Base-by-base conservation (phyloP, 2,329 filamentous ascomycete genomes). In the Xylariaceae sp. region DNA sequence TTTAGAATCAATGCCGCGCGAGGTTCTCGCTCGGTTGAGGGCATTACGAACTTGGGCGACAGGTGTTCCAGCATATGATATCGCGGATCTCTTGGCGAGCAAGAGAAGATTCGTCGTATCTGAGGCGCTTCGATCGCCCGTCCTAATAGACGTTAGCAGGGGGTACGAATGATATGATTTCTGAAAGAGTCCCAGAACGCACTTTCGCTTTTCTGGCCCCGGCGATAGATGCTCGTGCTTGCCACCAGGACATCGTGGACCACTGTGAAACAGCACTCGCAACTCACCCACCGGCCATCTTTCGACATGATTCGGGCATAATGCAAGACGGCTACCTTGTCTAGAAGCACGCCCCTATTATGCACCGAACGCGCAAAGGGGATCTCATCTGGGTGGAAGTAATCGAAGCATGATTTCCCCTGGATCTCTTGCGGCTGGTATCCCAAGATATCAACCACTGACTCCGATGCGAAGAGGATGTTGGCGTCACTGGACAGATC, bases 41-140 rank as follows among this genome's bases (percentile, higher is more conserved):
- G 77, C 72, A 82, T 80, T 65, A 79, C 79, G 76, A 95, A 95
- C 72, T 93, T 94, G 69, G 86, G 82, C 9, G 91, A 95, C 13
- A 95, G 78, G 65, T 92, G 89, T 58, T 90, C 88, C 70, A 95
- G 77, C 90, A 95, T 95, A 74, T 94, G 89, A 73, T 95, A 95
- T 64, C 90, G 86, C 15, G 90, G 90, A 69, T 96, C 91, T 68
- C 86, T 81, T 11, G 89, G 88, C 6, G 90, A 93, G 30, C 88
- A 90, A 2, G 89, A 87, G 73, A 95, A 95, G 34, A 93, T 79
- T 53, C 88, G 86, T 57, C 90, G 85, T 58, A 95, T 87, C 61
- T 90, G 82, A 1, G 90, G 90, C 45, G 90, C 90, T 67, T 91
- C 89, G 3, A 85, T 78, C 13, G 89, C 89, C 66, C 90, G 84